These are phyloP conservation scores for Coemansia sp. DNA, from an alignment of 371 early-diverging fungal species.

Conservation along the genomic window DNA sequence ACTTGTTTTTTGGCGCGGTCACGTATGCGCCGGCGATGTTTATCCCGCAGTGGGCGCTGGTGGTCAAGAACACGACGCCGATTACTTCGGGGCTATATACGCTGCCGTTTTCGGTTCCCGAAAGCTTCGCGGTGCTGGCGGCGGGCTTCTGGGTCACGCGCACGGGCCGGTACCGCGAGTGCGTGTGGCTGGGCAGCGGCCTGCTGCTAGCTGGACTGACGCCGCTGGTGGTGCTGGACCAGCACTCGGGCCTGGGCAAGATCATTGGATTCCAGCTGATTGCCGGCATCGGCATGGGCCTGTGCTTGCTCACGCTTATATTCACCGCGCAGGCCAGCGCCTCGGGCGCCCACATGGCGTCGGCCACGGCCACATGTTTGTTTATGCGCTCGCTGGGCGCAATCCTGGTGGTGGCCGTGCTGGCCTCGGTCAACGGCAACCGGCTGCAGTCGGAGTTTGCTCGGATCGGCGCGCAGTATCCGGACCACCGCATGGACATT, in stretches of 20 bases:
- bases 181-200: constrained; percentile 31
- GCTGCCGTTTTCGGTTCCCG: constrained; percentile 28
- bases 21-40: constrained; percentile 60
- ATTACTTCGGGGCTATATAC: constrained; percentile 42
- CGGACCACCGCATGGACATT: constrained; percentile 21
- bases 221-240: constrained; percentile 53
- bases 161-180: constrained; percentile 33
- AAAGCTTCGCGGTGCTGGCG: constrained; percentile 12
- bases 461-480: not conserved
- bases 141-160: constrained; percentile 22
- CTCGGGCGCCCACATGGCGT: constrained; percentile 18
- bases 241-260: constrained; percentile 45
- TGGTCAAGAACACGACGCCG: constrained; percentile 42
- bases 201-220: constrained; percentile 26
- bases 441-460: constrained; percentile 14
- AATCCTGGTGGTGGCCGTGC: constrained; percentile 35
- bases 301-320: constrained; percentile 62
- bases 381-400: constrained; percentile 44
- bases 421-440: constrained; percentile 38
- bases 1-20: constrained; percentile 53
- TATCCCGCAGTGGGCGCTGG: constrained; percentile 62
- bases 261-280: constrained; percentile 55
- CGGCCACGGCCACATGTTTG: constrained; percentile 24
- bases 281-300: constrained; percentile 61
- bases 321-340: constrained; percentile 61